These are phyloP conservation scores for Groenewaldozyma auringiensis DNA, from an alignment of 1,139 yeast species.

Conservation along the genomic window DNA sequence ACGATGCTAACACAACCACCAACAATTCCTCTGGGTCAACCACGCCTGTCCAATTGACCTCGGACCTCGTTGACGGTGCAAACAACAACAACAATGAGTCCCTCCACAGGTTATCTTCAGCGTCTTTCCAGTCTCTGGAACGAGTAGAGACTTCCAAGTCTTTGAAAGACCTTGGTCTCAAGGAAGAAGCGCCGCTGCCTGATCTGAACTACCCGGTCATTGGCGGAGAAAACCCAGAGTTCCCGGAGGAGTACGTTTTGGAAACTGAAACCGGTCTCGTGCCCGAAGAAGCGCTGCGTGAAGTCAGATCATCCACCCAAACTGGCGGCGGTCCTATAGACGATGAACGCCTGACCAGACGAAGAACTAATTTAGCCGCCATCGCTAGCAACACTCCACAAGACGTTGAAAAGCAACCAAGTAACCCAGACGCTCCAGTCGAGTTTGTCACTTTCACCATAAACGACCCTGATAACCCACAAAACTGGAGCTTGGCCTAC, in stretches of 20 bases:
- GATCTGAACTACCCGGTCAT: constrained; percentile 51
- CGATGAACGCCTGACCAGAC: constrained; percentile 2
- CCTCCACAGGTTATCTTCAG: neutral
- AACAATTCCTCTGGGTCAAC: neutral
- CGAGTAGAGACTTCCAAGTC: constrained; percentile 56
- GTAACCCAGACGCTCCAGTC: constrained; percentile 38
- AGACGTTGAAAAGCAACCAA: constrained; percentile 19
- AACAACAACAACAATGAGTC: neutral
- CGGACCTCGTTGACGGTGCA: neutral
- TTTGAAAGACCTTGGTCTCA: constrained; percentile 53
- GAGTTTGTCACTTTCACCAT: constrained; percentile 75
- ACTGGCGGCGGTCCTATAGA: constrained; percentile 5
- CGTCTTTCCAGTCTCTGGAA: neutral
- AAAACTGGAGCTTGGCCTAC: constrained; percentile 56
- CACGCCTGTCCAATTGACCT: neutral
- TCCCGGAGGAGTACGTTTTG: constrained; percentile 85
- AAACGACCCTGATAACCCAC: constrained; percentile 80
- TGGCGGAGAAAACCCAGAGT: constrained; percentile 44
- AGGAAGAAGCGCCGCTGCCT: constrained; percentile 44
- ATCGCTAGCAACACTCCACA: constrained; percentile 4
- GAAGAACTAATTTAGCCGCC: constrained; percentile 11
- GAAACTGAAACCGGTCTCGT: constrained; percentile 86
- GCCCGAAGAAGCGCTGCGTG: constrained; percentile 61
- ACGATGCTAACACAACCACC: neutral
- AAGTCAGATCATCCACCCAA: constrained; percentile 19